Conservation (phyloP, 1,284 basidiomycete species). For the Austroboletus novae-zelandiae region DNA sequence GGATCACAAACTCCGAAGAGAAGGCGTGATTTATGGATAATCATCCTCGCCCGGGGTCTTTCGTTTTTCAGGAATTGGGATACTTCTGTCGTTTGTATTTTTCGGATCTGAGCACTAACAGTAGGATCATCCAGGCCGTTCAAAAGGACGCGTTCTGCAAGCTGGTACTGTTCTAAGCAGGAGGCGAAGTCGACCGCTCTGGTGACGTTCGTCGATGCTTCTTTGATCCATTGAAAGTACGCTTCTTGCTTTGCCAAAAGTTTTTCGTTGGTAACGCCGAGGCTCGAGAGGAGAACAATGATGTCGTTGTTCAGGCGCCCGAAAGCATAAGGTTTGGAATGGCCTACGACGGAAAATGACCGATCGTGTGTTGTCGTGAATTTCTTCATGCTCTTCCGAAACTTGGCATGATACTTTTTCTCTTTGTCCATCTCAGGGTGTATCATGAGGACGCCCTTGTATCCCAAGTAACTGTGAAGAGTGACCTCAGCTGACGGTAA, state of each 20-base stretch:
- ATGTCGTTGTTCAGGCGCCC: conserved; percentile 67
- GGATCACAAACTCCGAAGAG: conserved; percentile 68
- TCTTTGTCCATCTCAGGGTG: conserved; percentile 52
- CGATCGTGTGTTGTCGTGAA: conserved; percentile 52
- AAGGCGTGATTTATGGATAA: conserved; percentile 57
- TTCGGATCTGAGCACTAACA: conserved; percentile 41
- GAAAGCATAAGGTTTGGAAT: conserved; percentile 60
- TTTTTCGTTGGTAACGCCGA: conserved; percentile 55
- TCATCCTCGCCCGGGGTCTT: conserved; percentile 53
- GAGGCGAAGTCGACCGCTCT: conserved; percentile 56
- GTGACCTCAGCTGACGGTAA: background rate
- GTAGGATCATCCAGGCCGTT: conserved; percentile 49
- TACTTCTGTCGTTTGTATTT: conserved; percentile 48
- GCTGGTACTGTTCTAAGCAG: conserved; percentile 43
- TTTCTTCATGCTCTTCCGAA: conserved; percentile 67
- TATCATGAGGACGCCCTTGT: conserved; percentile 66
- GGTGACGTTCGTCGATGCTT: conserved; percentile 44
- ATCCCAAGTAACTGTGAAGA: conserved; percentile 50
- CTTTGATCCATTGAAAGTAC: conserved; percentile 56
- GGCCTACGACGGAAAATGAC: conserved; percentile 63
- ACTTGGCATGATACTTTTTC: conserved; percentile 47
- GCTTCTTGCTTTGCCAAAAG: conserved; percentile 52
- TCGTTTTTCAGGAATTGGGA: conserved; percentile 52
- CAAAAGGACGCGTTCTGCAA: conserved; percentile 52
- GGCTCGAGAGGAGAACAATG: conserved; percentile 59